A percentile compares a stretch with the other conserved stretches of the same genome.
Evolutionary conservation across 1,139 yeast genomes (phyloP).

Genomic region (Debaryomyces fabryi): DNA sequence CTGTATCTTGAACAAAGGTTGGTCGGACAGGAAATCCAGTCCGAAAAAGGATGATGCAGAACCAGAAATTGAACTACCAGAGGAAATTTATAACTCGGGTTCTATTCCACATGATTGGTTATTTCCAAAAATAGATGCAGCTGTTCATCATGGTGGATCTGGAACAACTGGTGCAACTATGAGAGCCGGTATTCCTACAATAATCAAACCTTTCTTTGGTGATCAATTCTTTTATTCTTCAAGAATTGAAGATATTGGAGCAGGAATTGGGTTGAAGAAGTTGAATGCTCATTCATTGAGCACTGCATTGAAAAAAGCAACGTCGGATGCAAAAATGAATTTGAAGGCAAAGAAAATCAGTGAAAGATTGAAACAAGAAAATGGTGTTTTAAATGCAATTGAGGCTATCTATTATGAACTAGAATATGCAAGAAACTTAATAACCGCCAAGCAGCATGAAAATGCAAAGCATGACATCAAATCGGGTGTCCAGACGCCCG

Average conservation of each 20-base stretch:
- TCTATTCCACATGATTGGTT: conserved; percentile 93
- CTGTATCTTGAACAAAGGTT: conserved; percentile 89
- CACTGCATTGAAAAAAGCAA: conserved; percentile 68
- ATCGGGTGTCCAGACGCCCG: conserved; percentile 35
- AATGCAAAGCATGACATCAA: conserved; percentile 23
- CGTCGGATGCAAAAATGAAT: conserved; percentile 66
- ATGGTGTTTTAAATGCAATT: conserved; percentile 81
- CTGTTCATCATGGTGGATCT: conserved; percentile 97
- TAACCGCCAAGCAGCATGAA: conserved; percentile 31
- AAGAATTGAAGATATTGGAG: conserved; percentile 86
- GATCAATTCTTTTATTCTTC: conserved; percentile 92
- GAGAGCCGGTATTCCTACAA: conserved; percentile 84
- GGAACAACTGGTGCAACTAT: conserved; percentile 96
- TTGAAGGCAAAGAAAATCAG: conserved; percentile 68
- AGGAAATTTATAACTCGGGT: conserved; percentile 68
- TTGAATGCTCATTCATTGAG: conserved; percentile 65
- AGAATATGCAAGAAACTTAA: conserved; percentile 69
- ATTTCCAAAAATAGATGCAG: conserved; percentile 85
- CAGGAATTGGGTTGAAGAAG: conserved; percentile 73
- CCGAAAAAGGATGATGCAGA: conserved; percentile 19
- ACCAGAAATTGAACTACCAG: conserved; percentile 64
- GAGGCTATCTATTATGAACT: conserved; percentile 74
- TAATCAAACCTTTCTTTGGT: conserved; percentile 93
- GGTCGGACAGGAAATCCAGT: conserved; percentile 71
- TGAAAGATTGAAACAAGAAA: conserved; percentile 61